Evolutionary conservation across 352 stramenopile species (phyloP), one percentile per base, ranked within the genome.

Genomic region (Blastocystis hominis): DNA sequence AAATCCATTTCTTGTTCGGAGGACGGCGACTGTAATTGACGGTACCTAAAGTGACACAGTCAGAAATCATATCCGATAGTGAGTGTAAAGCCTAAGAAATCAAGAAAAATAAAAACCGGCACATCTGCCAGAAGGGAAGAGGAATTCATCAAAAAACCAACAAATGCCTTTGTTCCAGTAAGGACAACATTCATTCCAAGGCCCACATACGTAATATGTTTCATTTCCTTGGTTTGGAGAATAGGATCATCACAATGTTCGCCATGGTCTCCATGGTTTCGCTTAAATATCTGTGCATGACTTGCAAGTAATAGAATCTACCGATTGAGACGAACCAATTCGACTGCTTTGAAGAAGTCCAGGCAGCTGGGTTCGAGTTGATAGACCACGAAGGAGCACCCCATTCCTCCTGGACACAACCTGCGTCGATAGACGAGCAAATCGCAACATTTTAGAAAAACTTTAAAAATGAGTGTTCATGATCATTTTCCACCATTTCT

Each of bases 211-310:
- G 77, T 87, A 17, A 87, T 64, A 24, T 75, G 68, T 42, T 87
- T 87, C 62, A 78, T 78, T 77, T 87, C 77, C 44, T 87, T 87
- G n/a, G 77, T 87, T 44, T 87, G 77, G 53, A 87, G 68, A 46
- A 76, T 50, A 36, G 77, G 77, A 87, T 87, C 77, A 46, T 87
- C 77, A 6, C 30, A 9, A 6, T 47, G 47, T 38, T 30, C 38
- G 7, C 62, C 62, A 46, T 87, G 77, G 70, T 87, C 40, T 24
- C 77, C 77, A 53, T 87, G 77, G 77, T 54, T 75, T 36, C 77
- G 77, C 56, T 69, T 84, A 50, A 53, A 17, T 30, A 64, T 24
- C 72, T 84, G 34, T 17, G 24, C n/a, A 15, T 46, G 46, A 38
- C 0, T 44, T n/a, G 50, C 2, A 59, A 59, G 10, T 20, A 59